Percentiles rank a stretch among this genome's conserved stretches.
phyloP scores from a whole-genome alignment of 2,329 filamentous ascomycete species.

The Endocalyx cinctus region DNA sequence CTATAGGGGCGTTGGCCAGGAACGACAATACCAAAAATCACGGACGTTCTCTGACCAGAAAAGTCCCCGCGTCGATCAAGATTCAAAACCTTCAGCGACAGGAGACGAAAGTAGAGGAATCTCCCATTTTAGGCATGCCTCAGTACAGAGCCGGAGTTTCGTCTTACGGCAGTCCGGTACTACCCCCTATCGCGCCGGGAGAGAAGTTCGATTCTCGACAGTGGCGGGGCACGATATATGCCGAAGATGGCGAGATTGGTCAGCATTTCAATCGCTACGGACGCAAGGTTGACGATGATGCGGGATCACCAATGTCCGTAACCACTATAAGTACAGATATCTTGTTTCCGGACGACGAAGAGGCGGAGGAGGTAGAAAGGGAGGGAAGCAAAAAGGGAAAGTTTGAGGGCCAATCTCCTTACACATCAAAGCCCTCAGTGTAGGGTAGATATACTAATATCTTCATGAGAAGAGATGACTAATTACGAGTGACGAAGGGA shows the following conservation, averaged over 20 bases:
- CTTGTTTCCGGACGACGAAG: constrained; percentile 12
- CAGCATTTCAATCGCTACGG: constrained; percentile 4
- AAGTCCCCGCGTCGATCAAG: neutral
- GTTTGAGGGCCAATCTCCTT: too few species aligned
- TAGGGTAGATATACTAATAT: too few species aligned
- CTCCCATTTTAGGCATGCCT: neutral
- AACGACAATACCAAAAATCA: neutral
- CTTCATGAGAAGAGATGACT: too few species aligned
- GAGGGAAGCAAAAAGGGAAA: too few species aligned
- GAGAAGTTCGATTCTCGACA: constrained; percentile 10
- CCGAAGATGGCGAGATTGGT: constrained; percentile 7
- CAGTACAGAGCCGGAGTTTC: too few species aligned
- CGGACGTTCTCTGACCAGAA: neutral
- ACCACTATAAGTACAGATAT: constrained; percentile 18
- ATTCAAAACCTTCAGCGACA: neutral
- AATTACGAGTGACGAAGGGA: too few species aligned
- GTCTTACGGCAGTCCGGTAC: too few species aligned
- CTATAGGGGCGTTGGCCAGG: neutral
- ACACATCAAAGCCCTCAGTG: too few species aligned
- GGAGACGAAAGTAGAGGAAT: neutral
- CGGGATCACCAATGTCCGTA: constrained; percentile 8
- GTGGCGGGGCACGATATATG: constrained; percentile 10
- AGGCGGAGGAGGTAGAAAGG: neutral
- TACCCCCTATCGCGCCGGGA: constrained; percentile 11
- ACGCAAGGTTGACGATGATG: neutral